Conservation (phyloP, 768 basidiomycete species). For the Bullera alba region DNA sequence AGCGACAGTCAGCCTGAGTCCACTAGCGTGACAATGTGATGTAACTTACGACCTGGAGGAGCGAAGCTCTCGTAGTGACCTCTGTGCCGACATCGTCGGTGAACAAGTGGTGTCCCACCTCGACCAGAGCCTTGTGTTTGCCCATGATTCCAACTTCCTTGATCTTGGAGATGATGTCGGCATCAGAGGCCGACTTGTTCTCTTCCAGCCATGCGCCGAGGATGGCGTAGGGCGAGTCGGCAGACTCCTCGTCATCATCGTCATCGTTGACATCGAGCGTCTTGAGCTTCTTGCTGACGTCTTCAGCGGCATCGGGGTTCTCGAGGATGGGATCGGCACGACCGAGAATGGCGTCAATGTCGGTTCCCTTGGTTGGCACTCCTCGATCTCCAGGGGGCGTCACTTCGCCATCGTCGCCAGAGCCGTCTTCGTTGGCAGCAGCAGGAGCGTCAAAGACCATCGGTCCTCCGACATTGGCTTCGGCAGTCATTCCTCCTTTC, state of each 20-base stretch:
- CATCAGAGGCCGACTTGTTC: conserved; percentile 51
- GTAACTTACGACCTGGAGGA: conserved; percentile 66
- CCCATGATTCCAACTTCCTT: conserved; percentile 86
- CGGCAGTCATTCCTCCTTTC: conserved; percentile 47
- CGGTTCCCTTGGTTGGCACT: conserved; percentile 47
- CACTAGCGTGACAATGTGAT: neutral
- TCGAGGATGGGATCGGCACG: conserved; percentile 48
- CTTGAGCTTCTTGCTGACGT: conserved; percentile 61
- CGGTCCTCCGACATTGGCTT: conserved; percentile 40
- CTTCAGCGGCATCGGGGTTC: conserved; percentile 56
- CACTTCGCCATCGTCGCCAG: conserved; percentile 34
- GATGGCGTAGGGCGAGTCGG: conserved; percentile 77
- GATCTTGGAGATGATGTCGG: conserved; percentile 57
- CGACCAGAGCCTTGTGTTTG: conserved; percentile 83
- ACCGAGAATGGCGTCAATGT: conserved; percentile 70
- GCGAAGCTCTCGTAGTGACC: conserved; percentile 53
- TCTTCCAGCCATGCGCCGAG: conserved; percentile 83
- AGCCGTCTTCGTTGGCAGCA: conserved; percentile 45
- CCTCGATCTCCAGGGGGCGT: conserved; percentile 14
- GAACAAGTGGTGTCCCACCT: conserved; percentile 78
- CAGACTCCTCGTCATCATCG: conserved; percentile 76
- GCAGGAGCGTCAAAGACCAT: conserved; percentile 48
- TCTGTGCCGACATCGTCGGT: conserved; percentile 55
- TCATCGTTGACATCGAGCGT: conserved; percentile 58
- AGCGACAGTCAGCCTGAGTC: neutral